These are phyloP conservation scores for Lactifluus rugatus DNA, from an alignment of 768 basidiomycete species.

Conservation along the genomic window DNA sequence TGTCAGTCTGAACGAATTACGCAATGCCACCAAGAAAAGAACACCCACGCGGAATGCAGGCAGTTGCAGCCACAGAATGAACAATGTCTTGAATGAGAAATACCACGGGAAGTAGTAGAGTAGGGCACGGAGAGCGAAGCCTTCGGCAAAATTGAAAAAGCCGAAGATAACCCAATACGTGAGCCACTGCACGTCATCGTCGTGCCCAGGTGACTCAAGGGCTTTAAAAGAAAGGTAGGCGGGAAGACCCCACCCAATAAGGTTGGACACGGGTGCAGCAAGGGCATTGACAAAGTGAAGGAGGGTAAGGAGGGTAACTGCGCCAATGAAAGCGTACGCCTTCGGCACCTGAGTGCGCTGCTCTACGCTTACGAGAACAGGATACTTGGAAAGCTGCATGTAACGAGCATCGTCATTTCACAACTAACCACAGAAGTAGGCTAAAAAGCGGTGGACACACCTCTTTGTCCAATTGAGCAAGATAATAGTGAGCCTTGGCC, in stretches of 20 bases:
- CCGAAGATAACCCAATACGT: conserved; percentile 97
- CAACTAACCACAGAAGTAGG: not conserved
- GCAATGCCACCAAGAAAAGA: not conserved
- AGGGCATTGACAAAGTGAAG: conserved; percentile 85
- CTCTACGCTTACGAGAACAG: conserved; percentile 75
- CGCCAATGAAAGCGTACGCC: conserved; percentile 76
- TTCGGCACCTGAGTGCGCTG: conserved; percentile 89
- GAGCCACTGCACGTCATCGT: conserved; percentile 91
- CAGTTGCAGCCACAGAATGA: conserved; percentile 89
- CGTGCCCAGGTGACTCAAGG: conserved; percentile 72
- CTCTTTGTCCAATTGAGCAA: conserved; percentile 94
- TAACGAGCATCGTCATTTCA: not conserved
- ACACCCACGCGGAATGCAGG: conserved; percentile 69
- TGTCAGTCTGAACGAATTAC: conserved; percentile 2
- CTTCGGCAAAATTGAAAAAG: conserved; percentile 88
- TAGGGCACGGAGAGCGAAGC: conserved; percentile 69
- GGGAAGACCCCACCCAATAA: conserved; percentile 90
- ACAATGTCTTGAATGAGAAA: conserved; percentile 83
- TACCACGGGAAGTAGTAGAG: conserved; percentile 95
- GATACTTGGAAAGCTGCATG: conserved; percentile 71
- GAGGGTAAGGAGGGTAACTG: conserved; percentile 51
- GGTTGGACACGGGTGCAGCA: conserved; percentile 85
- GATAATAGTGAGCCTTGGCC: conserved; percentile 72
- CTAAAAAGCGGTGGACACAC: conserved; percentile 35
- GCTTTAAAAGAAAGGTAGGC: conserved; percentile 95